Evolutionary conservation across 1,139 yeast genomes (phyloP).

Genomic region (Magnusiomyces fungicola): DNA sequence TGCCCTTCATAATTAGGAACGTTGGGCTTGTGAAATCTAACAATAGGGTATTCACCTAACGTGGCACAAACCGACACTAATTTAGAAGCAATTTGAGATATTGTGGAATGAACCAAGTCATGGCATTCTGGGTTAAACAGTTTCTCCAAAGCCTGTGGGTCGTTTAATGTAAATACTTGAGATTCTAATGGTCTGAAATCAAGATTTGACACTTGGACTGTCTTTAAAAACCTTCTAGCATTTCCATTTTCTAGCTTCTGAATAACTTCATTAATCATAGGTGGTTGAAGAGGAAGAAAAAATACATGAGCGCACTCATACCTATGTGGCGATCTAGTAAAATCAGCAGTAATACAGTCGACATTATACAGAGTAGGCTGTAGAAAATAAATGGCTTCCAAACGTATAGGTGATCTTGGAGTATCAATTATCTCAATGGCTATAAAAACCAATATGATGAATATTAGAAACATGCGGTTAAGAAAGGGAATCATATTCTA

Average conservation of each 20-base stretch:
- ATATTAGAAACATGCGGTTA: neutral
- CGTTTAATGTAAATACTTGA: constrained; percentile 39
- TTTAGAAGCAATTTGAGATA: constrained; percentile 51
- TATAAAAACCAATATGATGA: constrained; percentile 7
- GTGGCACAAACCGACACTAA: constrained; percentile 66
- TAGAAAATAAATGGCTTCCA: constrained; percentile 54
- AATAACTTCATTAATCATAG: constrained; percentile 11
- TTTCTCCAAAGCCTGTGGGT: constrained; percentile 53
- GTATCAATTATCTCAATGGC: constrained; percentile 51
- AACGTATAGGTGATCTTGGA: constrained; percentile 40
- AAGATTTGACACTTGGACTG: constrained; percentile 28
- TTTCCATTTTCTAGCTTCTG: constrained; percentile 10
- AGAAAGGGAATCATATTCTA: neutral
- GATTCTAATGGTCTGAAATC: constrained; percentile 45
- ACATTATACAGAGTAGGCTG: constrained; percentile 48
- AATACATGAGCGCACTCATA: constrained; percentile 53
- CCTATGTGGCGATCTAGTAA: constrained; percentile 43
- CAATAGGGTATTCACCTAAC: constrained; percentile 83
- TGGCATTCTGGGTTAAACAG: constrained; percentile 64
- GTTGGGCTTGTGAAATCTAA: constrained; percentile 45
- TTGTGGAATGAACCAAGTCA: constrained; percentile 52
- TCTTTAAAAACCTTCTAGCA: constrained; percentile 20
- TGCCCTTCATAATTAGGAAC: constrained; percentile 51
- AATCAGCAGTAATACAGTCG: constrained; percentile 56
- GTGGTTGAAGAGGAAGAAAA: constrained; percentile 45